These are phyloP conservation scores for Zygoascus bituminiphila DNA, from an alignment of 805 yeast species.

Conservation along the genomic window DNA sequence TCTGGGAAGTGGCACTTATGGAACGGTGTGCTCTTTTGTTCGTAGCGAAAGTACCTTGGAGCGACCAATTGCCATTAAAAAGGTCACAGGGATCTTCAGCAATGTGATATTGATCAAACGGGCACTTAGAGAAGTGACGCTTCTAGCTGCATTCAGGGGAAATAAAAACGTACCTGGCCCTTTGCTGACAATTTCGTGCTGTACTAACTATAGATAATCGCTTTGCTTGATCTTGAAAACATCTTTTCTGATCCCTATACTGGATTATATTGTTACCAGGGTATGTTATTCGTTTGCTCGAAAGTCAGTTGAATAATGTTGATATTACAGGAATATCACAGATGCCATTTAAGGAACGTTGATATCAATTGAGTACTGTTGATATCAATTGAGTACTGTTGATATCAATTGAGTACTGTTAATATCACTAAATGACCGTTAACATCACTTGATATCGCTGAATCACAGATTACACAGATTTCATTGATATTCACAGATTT, in stretches of 20 bases:
- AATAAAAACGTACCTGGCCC: constrained; percentile 50
- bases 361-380: too few relatives aligned
- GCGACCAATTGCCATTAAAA: constrained; percentile 62
- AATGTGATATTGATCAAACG: constrained; percentile 62
- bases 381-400: too few relatives aligned
- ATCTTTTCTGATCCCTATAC: constrained; percentile 60
- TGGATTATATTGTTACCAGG: constrained; percentile 80
- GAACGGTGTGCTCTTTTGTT: constrained; percentile 70
- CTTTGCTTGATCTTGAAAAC: constrained; percentile 65
- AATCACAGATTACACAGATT: too few relatives aligned
- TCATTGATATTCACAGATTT: too few relatives aligned
- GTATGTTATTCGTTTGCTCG: too few relatives aligned
- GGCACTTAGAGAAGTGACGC: constrained; percentile 74
- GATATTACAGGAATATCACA: too few relatives aligned
- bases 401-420: too few relatives aligned
- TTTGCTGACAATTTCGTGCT: background rate
- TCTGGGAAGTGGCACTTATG: constrained; percentile 81
- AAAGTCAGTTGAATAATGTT: too few relatives aligned
- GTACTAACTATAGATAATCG: constrained; percentile 45
- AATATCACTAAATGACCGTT: too few relatives aligned
- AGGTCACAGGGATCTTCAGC: constrained; percentile 61
- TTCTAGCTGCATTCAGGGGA: constrained; percentile 78
- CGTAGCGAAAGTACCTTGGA: constrained; percentile 38
- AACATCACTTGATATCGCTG: too few relatives aligned
- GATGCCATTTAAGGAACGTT: too few relatives aligned